Evolutionary conservation across 192 early-diverging fungal genomes (phyloP).

Genomic region (Hyaloraphidium curvatum): DNA sequence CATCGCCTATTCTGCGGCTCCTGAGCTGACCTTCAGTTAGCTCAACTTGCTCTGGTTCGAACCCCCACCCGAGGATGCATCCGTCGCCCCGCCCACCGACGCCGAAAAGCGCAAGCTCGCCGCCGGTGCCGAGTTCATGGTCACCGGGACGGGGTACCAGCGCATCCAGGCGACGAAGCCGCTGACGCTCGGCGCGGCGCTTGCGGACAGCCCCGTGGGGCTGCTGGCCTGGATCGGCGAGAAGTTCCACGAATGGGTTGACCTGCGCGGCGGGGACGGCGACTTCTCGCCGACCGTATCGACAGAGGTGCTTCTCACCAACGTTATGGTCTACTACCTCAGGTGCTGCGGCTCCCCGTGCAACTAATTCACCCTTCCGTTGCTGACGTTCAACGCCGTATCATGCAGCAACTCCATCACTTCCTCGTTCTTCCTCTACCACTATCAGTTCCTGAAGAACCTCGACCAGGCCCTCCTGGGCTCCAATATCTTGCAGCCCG

Average conservation of each 20-base stretch:
- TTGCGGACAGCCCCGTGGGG: slow-evolving; percentile 20
- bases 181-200: slow-evolving; percentile 26
- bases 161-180: slow-evolving; percentile 33
- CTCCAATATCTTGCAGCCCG: slow-evolving; percentile 7
- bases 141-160: slow-evolving; percentile 23
- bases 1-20: no score
- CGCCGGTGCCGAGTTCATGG: not conserved
- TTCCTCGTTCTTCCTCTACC: slow-evolving; percentile 38
- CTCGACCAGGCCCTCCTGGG: not conserved
- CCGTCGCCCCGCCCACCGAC: not conserved
- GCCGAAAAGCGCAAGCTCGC: not conserved
- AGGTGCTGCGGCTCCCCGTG: not conserved
- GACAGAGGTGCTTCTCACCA: slow-evolving; percentile 27
- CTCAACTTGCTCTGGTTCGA: not conserved
- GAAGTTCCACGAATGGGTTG: slow-evolving; percentile 17
- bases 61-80: not conserved
- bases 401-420: slow-evolving; percentile 29
- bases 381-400: not conserved
- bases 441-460: slow-evolving; percentile 18
- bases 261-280: slow-evolving; percentile 1
- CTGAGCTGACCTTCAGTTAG: not conserved
- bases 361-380: not conserved
- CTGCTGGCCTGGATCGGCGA: slow-evolving; percentile 31
- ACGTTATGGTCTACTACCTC: slow-evolving; percentile 35
- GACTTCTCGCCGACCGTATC: slow-evolving; percentile 13